Evolutionary conservation across 2,329 filamentous ascomycete species (phyloP), one percentile per base, ranked within the genome.

Genomic region (Paracamarosporium sp.): DNA sequence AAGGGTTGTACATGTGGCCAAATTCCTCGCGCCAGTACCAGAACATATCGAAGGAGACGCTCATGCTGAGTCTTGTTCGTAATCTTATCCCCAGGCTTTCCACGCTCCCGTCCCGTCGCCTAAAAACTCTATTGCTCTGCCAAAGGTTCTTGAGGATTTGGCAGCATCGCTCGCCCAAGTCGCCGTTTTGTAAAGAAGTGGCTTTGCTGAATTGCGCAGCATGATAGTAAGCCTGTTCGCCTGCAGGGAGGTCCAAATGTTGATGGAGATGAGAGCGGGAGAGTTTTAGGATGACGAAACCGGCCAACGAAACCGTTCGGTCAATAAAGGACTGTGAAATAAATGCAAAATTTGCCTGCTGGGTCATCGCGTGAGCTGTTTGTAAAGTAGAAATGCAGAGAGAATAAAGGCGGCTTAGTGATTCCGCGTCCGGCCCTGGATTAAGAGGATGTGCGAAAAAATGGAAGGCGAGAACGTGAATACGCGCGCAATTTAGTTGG

Each of bases 21-120:
- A 76, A 76, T 33, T 75, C 73, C 56, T 75, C 74, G 50, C 74
- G 61, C 74, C 74, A 76, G 45, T 75, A 76, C 74, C 74, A 76
- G 57, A 76, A 76, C 72, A 75, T 76, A 47, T 76, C 74, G 44
- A 76, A 76, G 40, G 67, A 74, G 15, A 76, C 66, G 50, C 72
- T 75, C 74, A 76, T 76, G 47, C 70, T 74, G 13, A 76, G 59
- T 45, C 73, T 55, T 9, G 71, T 76, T 43, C 74, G 60, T 28
- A 76, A 47, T 33, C 72, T 62, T 20, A 76, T 54, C 7, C 69
- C 69, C 1, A 76, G 60, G 36, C 69, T 69, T 46, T 77, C 73
- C 6, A 73, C 41, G 17, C 60, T 65, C 6, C 74, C 74, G 33
- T 75, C 69, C 54, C 67, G 70, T 44, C 67, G 65, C 12, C 66